Percentiles rank a stretch among this genome's conserved stretches.
These are phyloP conservation scores for Cocos nucifera DNA, from an alignment of 176 grass and related monocot genomes.

Conservation along the genomic window DNA sequence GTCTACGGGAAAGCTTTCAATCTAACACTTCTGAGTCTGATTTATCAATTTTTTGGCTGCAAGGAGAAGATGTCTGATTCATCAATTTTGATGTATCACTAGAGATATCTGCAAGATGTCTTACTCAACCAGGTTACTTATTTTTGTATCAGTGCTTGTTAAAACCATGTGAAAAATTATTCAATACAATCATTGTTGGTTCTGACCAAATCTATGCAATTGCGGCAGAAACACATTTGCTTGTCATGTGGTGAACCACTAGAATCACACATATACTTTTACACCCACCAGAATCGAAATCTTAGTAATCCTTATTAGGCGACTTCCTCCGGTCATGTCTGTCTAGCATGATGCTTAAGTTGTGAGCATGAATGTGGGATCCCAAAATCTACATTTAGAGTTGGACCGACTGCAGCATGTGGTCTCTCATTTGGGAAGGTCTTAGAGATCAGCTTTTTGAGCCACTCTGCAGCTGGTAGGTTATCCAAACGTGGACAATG, in stretches of 20 bases:
- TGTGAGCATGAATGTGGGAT: slow-evolving; percentile 55
- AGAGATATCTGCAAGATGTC: slow-evolving; percentile 62
- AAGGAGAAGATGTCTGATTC: background rate
- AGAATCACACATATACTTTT: slow-evolving; percentile 61
- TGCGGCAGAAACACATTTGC: slow-evolving; percentile 59
- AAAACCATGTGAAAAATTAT: too few relatives aligned
- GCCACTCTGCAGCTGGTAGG: slow-evolving; percentile 61
- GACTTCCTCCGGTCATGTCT: slow-evolving; percentile 33
- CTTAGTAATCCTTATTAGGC: slow-evolving; percentile 55
- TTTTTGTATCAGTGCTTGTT: background rate
- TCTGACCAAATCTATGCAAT: slow-evolving; percentile 10
- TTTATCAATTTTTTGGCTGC: background rate
- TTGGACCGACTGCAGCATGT: slow-evolving; percentile 47
- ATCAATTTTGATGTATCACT: slow-evolving; percentile 65
- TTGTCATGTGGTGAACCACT: slow-evolving; percentile 77
- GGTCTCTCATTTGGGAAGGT: slow-evolving; percentile 89
- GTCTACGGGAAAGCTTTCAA: background rate
- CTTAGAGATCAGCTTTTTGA: slow-evolving; percentile 83
- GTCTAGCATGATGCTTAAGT: slow-evolving; percentile 63
- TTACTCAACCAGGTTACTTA: slow-evolving; percentile 50
- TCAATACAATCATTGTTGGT: slow-evolving; percentile 9
- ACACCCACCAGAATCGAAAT: slow-evolving; percentile 79
- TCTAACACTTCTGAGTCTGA: background rate
- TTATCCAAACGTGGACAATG: slow-evolving; percentile 72
- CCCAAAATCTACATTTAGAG: slow-evolving; percentile 39